Conservation (phyloP, 805 yeast genomes). For the Barnettozyma salicaria region DNA sequence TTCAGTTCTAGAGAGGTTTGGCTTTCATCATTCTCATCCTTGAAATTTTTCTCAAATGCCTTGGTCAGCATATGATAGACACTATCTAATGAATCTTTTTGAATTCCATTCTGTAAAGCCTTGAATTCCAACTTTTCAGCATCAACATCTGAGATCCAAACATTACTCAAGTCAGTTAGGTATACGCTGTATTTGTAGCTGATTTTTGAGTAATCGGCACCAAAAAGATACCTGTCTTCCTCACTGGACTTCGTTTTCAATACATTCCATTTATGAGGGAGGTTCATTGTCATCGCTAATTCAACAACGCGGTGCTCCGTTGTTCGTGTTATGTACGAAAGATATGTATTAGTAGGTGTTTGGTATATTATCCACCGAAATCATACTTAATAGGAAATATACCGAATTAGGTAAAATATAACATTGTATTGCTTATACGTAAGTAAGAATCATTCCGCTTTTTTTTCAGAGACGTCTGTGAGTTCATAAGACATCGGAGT, state of each 20-base stretch:
- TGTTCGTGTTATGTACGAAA: too few species aligned
- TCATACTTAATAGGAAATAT: background rate
- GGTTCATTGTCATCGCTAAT: constrained; percentile 15
- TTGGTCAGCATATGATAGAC: constrained; percentile 13
- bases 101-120: constrained; percentile 16
- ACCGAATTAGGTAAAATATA: too few species aligned
- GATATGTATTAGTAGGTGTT: too few species aligned
- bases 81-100: constrained; percentile 8
- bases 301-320: too few species aligned
- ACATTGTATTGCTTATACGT: background rate
- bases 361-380: background rate
- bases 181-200: constrained; percentile 14
- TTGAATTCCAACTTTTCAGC: constrained; percentile 12
- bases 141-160: constrained; percentile 23
- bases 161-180: constrained; percentile 21
- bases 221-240: constrained; percentile 15
- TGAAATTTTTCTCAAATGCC: constrained; percentile 15
- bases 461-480: constrained; percentile 26
- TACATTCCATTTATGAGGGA: constrained; percentile 22
- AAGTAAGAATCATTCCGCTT: constrained; percentile 8
- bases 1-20: constrained; percentile 8
- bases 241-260: constrained; percentile 8
- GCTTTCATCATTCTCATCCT: constrained; percentile 5
- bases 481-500: constrained; percentile 27
- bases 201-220: constrained; percentile 15